Evolutionary conservation across 208 protist genomes (phyloP).

Genomic region (Acanthamoeba healyi): DNA sequence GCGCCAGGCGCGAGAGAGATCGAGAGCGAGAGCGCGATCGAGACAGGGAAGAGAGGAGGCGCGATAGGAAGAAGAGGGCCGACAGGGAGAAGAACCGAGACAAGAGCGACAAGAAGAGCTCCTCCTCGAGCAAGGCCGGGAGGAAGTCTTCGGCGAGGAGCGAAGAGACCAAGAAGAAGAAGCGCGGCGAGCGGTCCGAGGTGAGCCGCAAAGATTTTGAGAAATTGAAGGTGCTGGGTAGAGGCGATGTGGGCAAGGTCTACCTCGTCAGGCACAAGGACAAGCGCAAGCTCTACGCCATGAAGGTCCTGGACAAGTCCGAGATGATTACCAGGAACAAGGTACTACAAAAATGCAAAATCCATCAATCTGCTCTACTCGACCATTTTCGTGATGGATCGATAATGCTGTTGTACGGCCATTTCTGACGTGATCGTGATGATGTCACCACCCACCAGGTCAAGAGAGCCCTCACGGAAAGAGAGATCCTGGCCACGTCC

Average conservation of each 20-base stretch:
- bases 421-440: not conserved
- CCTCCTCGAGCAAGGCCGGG: not conserved
- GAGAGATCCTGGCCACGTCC: conserved; percentile 85
- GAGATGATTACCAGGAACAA: conserved; percentile 87
- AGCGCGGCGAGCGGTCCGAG: not conserved
- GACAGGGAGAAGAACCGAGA: not conserved
- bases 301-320: conserved; percentile 90
- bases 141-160: not conserved
- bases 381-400: no score
- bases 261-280: conserved; percentile 94
- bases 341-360: no score
- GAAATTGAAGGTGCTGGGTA: conserved; percentile 93
- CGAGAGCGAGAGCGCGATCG: not conserved
- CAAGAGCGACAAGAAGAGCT: not conserved
- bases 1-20: conserved; percentile 50
- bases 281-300: conserved; percentile 93
- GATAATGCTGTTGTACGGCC: not conserved
- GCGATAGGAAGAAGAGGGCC: not conserved
- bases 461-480: conserved; percentile 86
- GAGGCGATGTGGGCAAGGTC: conserved; percentile 96
- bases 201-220: conserved; percentile 90
- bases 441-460: conserved; percentile 73
- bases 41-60: conserved; percentile 1
- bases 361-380: not conserved
- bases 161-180: not conserved